Conservation (phyloP, 768 basidiomycete species). For the Suillus bovinus region DNA sequence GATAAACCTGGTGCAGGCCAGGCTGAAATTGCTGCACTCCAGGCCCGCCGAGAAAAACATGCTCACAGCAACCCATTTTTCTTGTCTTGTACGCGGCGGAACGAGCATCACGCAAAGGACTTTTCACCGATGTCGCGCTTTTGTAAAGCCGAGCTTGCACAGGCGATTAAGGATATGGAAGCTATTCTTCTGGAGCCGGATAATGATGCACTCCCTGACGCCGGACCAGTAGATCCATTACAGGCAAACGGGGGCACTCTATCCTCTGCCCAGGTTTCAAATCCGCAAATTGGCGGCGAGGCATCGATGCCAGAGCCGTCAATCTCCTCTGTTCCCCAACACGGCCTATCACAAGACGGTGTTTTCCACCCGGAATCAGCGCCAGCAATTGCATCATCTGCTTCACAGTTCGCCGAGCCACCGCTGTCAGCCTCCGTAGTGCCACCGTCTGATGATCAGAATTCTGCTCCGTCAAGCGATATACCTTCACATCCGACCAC, state of each 20-base stretch:
- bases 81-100: constrained; percentile 66
- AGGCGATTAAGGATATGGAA: constrained; percentile 72
- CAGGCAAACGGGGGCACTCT: constrained; percentile 2
- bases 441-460: constrained; percentile 13
- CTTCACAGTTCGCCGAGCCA: not conserved
- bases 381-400: not conserved
- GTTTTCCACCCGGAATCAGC: not conserved
- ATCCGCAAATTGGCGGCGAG: not conserved
- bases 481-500: constrained; percentile 50
- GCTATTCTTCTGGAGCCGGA: constrained; percentile 41
- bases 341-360: not conserved
- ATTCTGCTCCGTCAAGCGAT: constrained; percentile 22
- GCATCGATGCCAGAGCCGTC: not conserved
- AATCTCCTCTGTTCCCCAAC: not conserved
- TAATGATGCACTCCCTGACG: constrained; percentile 22
- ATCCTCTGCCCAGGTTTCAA: not conserved
- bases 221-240: constrained; percentile 31
- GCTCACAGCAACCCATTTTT: constrained; percentile 72
- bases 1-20: constrained; percentile 49
- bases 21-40: constrained; percentile 49
- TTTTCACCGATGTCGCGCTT: constrained; percentile 86
- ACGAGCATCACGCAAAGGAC: constrained; percentile 64
- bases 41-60: constrained; percentile 57
- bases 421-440: constrained; percentile 1
- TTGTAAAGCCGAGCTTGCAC: constrained; percentile 57